Percentiles rank a stretch among this genome's conserved stretches.
Conservation (phyloP, 352 stramenopile species). For the Phytophthora megakarya region DNA sequence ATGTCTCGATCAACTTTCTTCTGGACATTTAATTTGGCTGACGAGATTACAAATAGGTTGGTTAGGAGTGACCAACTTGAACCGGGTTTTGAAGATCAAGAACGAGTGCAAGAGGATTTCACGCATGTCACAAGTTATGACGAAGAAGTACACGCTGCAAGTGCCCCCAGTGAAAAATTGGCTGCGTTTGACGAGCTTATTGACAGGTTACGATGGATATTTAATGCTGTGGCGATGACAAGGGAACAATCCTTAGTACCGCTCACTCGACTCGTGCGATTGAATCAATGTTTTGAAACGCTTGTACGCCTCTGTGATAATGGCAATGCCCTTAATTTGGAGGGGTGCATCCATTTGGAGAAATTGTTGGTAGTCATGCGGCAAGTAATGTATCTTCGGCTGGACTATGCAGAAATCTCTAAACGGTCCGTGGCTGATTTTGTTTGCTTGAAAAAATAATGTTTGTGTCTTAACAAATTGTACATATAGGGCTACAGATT, state of each 20-base stretch:
- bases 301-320: constrained; percentile 17
- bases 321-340: constrained; percentile 19
- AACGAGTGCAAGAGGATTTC: constrained; percentile 3
- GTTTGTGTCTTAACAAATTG: not conserved
- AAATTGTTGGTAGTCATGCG: constrained; percentile 23
- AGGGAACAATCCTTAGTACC: constrained; percentile 9
- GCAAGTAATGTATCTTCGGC: constrained; percentile 21
- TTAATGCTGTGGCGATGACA: constrained; percentile 19
- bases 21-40: constrained; percentile 7
- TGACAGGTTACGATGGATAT: constrained; percentile 18
- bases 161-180: constrained; percentile 4
- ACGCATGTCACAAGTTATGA: constrained; percentile 13
- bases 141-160: not conserved
- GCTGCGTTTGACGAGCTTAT: constrained; percentile 24
- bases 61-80: constrained; percentile 3
- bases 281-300: constrained; percentile 15
- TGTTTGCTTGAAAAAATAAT: not conserved
- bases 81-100: constrained; percentile 4
- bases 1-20: constrained; percentile 20
- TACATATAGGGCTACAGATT: constrained; percentile 4
- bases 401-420: constrained; percentile 20
- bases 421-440: constrained; percentile 19
- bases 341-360: constrained; percentile 24
- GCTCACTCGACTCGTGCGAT: constrained; percentile 11
- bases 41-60: not conserved